phyloP scores from a whole-genome alignment of 768 basidiomycete species.

The Clitopilus passeckerianus region DNA sequence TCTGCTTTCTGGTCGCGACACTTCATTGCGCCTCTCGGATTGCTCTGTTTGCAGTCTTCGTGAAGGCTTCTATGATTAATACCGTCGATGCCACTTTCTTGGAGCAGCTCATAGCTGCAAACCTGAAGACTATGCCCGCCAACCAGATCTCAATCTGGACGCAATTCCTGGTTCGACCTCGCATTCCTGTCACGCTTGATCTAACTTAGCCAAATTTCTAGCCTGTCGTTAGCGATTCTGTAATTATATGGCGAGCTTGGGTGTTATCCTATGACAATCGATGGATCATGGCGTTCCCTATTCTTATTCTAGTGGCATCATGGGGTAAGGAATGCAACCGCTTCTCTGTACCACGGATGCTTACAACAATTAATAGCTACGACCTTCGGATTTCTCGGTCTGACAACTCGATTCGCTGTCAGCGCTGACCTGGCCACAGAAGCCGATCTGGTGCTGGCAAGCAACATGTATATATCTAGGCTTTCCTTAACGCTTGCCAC shows the following conservation, averaged over 20 bases:
- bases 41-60: background rate
- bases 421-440: background rate
- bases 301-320: conserved; percentile 7
- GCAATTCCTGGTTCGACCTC: conserved; percentile 1
- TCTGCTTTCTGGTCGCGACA: conserved; percentile 4
- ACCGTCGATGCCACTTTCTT: background rate
- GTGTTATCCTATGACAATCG: conserved; percentile 9
- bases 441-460: conserved; percentile 1
- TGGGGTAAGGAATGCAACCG: conserved; percentile 4
- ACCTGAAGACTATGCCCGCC: background rate
- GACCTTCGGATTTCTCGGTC: background rate
- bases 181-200: background rate
- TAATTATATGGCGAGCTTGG: conserved; percentile 17
- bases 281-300: conserved; percentile 6
- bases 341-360: background rate
- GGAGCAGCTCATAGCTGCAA: background rate
- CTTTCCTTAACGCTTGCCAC: conserved; percentile 8
- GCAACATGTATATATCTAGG: conserved; percentile 3
- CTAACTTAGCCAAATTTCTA: background rate
- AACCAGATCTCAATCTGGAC: background rate
- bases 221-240: conserved; percentile 13
- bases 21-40: conserved; percentile 1
- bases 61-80: conserved; percentile 1
- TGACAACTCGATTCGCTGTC: background rate
- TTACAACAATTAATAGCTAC: background rate